Percentiles rank a stretch among this genome's conserved stretches.
phyloP scores from a whole-genome alignment of 2,329 filamentous ascomycete species.

The Fonsecaea multimorphosa region DNA sequence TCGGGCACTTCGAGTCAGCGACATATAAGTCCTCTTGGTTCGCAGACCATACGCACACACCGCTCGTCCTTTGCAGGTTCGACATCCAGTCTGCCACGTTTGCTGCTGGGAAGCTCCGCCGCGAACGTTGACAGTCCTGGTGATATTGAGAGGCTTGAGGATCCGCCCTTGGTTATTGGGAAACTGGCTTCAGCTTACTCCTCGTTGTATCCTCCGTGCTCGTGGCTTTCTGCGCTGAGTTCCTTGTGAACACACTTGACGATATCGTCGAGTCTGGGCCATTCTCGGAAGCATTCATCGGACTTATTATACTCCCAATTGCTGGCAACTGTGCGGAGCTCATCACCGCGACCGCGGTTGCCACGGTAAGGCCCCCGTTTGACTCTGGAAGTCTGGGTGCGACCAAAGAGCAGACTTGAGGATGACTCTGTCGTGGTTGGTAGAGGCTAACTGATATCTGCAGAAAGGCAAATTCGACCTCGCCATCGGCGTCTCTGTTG shows the following conservation, averaged over 20 bases:
- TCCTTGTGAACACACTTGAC: slow-evolving; percentile 77
- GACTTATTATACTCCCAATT: slow-evolving; percentile 77
- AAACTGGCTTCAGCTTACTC: slow-evolving; percentile 73
- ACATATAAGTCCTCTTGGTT: background rate
- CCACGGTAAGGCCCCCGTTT: background rate
- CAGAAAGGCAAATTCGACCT: slow-evolving; percentile 71
- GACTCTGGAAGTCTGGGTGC: background rate
- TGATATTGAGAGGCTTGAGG: slow-evolving; percentile 39
- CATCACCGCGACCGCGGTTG: slow-evolving; percentile 68
- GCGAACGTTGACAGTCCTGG: background rate
- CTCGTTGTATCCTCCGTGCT: slow-evolving; percentile 73
- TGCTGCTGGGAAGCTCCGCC: slow-evolving; percentile 14
- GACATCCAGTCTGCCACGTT: slow-evolving; percentile 13
- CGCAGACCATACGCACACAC: background rate
- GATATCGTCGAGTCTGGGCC: slow-evolving; percentile 69
- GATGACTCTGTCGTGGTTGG: background rate
- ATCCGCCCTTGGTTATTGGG: slow-evolving; percentile 72
- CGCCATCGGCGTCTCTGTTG: slow-evolving; percentile 80
- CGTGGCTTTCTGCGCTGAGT: slow-evolving; percentile 76
- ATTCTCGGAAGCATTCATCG: slow-evolving; percentile 80
- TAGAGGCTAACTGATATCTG: slow-evolving; percentile 42
- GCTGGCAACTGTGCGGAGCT: slow-evolving; percentile 82
- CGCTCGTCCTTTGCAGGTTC: slow-evolving; percentile 11
- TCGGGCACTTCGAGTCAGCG: slow-evolving; percentile 5
- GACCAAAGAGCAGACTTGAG: background rate